Conservation (phyloP, 768 basidiomycete species). For the Tricholoma sp. region DNA sequence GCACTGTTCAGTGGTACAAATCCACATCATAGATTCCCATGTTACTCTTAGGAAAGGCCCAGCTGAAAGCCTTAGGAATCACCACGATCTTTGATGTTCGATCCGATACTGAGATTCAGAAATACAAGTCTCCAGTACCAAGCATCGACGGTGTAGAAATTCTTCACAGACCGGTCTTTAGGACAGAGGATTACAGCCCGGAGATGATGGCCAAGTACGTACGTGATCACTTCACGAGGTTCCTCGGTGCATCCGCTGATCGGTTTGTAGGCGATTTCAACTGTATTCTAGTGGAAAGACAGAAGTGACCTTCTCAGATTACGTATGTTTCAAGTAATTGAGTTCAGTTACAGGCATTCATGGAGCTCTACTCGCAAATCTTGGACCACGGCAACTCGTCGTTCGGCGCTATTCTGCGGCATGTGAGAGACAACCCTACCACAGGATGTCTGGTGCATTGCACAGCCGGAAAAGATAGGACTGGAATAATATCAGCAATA, state of each 20-base stretch:
- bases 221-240: conserved; percentile 25
- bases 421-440: conserved; percentile 65
- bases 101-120: conserved; percentile 74
- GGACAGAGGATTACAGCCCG: conserved; percentile 75
- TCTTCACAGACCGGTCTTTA: conserved; percentile 59
- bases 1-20: background rate
- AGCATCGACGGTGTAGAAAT: conserved; percentile 59
- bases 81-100: conserved; percentile 71
- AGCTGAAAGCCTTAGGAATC: conserved; percentile 58
- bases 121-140: conserved; percentile 65
- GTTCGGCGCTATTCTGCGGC: conserved; percentile 68
- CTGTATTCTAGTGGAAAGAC: conserved; percentile 78
- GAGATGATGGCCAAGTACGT: conserved; percentile 82
- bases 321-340: background rate
- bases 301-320: conserved; percentile 40
- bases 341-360: conserved; percentile 53
- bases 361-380: conserved; percentile 78
- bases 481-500: conserved; percentile 71
- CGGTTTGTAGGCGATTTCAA: conserved; percentile 52
- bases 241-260: conserved; percentile 13
- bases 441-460: conserved; percentile 72
- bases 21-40: conserved; percentile 1
- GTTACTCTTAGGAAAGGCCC: conserved; percentile 43
- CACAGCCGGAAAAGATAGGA: conserved; percentile 83
- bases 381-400: conserved; percentile 66